Base-by-base conservation (phyloP, 805 yeast species). In the Nakazawaea molendinolei region DNA sequence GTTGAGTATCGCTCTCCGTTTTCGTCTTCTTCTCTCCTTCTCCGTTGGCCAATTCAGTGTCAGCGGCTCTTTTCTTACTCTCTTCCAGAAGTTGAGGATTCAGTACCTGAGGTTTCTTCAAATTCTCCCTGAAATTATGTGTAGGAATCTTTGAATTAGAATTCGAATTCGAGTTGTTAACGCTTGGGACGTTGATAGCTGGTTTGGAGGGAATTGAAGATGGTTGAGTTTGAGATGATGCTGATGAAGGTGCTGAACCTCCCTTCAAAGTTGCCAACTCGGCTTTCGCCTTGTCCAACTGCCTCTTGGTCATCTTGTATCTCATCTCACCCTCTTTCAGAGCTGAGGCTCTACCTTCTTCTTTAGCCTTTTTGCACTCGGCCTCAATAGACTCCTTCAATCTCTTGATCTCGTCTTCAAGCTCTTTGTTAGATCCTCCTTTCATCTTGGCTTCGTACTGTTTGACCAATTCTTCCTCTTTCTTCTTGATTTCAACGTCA, bases 301-400 rank as follows among this genome's bases (percentile, higher is more conserved):
- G 76, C 44, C 65, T 63, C 45, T 67, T 69, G 46, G 75, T 60
- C 53, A 80, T 68, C 40, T 67, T 71, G 39, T 69, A 66, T 45
- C 76, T 71, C 53, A 81, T 69, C 41, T 72, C 80, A 32, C 67
- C 69, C 48, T 76, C 77, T 50, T 75, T 72, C 33, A 72, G 71
- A 28, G 74, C 69, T 18, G 72, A 70, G 36, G 63, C 60, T 33
- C 72, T 59, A 3, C 71, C 66, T 31, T 64, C 69, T 22, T 61
- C 65, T 14, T 69, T 63, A 30, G 65, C 61, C 40, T 63, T 58
- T 43, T 60, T 50, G 54, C 54, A 53, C 38, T 49, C 42, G 34
- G 40, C 33, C 39, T 45, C 53, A 29, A 51, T 44, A 15, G 44
- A 28, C 5, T 37, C 42, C 9, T 42, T 38, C 40, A 56, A 39